Evolutionary conservation across 495 filamentous ascomycete genomes (phyloP), one percentile per base, ranked within the genome.

Genomic region (Chaetomium cochliodes): DNA sequence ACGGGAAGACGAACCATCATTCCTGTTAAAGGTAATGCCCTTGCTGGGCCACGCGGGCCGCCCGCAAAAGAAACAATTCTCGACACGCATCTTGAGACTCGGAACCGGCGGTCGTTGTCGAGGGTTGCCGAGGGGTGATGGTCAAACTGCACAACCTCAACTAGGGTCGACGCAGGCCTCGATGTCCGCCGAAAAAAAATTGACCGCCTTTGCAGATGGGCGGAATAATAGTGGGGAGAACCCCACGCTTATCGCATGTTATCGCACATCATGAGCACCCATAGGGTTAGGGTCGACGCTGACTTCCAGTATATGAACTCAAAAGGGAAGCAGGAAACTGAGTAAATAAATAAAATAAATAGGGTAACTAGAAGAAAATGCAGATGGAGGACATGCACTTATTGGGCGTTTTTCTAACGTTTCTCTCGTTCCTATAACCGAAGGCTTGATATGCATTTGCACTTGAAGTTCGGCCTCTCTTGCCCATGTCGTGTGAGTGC

Each of bases 11-110:
- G 82, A 82, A 68, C 90, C 90, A 76, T 96, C 91, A 74, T 92
- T 92, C 70, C 78, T 67, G 60, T 75, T 77, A 57, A 80, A 80
- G 65, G 89, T 92, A 71, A 97, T 97, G 67, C 93, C 90, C 76
- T 94, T 93, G 73, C 85, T 85, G 46, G 93, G 92, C 79, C 94
- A 96, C 76, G 86, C 84, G 39, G 92, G 92, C 72, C 74, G 50
- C 64, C 88, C 91, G 80, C 93, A 97, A 80, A 96, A 96, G 74
- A 92, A 91, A 75, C 92, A 97, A 59, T 89, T 91, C 77, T 96
- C 92, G 75, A 97, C 66, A 68, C 73, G 71, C 73, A 75, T 75
- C 85, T 68, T 69, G 71, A 58, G 20, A 28, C 22, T 64, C 57
- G 41, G 58, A 65, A 65, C 64, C 58, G 64, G 20, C 20, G 20